These are phyloP conservation scores for Physcomitrellopsis africana DNA, from an alignment of 225 moss, liverwort and hornwort genomes.

Conservation along the genomic window DNA sequence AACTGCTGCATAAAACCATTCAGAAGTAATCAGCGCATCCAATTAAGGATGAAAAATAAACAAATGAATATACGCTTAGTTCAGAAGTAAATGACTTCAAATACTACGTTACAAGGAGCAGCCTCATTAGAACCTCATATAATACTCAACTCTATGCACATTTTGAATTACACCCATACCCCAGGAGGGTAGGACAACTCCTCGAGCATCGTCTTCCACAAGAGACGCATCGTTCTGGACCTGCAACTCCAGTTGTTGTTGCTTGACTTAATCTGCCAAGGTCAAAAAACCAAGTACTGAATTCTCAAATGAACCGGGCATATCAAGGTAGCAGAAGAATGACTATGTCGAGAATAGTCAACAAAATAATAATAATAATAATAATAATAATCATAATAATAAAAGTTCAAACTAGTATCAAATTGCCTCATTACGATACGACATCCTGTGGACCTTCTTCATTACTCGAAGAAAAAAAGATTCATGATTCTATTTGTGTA, in stretches of 20 bases:
- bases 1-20: constrained; percentile 60
- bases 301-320: constrained; percentile 23
- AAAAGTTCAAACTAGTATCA: not conserved
- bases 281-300: constrained; percentile 21
- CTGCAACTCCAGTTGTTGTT: constrained; percentile 98
- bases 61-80: not conserved
- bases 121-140: not conserved
- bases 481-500: constrained; percentile 27
- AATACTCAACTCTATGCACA: not conserved
- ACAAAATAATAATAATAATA: not conserved
- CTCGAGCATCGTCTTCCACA: constrained; percentile 83
- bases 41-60: not conserved
- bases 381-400: too few species aligned
- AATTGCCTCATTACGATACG: constrained; percentile 7
- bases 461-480: constrained; percentile 19
- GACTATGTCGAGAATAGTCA: constrained; percentile 8
- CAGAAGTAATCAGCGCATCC: constrained; percentile 29
- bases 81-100: constrained; percentile 14
- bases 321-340: constrained; percentile 8
- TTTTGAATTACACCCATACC: constrained; percentile 45
- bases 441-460: constrained; percentile 19
- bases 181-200: constrained; percentile 86
- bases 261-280: constrained; percentile 93
- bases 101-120: constrained; percentile 20
- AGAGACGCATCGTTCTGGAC: constrained; percentile 90